Percentiles rank a stretch among this genome's conserved stretches.
Conservation (phyloP, 2,329 filamentous ascomycete species). For the Fusarium scirpi region DNA sequence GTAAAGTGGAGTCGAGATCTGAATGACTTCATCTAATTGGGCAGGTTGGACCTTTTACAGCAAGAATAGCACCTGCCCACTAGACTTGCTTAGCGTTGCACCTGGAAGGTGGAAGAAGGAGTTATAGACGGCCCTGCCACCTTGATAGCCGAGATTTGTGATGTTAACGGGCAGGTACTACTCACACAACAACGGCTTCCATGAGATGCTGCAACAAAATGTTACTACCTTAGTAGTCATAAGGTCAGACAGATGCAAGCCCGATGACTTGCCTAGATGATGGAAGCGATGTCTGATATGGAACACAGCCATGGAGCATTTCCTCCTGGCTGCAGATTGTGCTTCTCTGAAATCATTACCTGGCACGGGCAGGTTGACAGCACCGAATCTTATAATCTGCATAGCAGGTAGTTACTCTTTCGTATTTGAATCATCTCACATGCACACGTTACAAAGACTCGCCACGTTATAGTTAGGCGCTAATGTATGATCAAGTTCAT, state of each 20-base stretch:
- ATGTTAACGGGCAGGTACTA: neutral
- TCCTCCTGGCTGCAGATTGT: neutral
- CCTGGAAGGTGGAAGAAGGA: neutral
- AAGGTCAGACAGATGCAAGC: neutral
- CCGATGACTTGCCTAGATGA: neutral
- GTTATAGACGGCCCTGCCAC: neutral
- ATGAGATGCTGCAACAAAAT: neutral
- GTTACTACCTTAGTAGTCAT: neutral
- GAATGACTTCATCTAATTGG: neutral
- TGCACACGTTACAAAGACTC: neutral
- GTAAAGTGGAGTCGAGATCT: slow-evolving; percentile 17
- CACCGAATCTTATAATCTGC: neutral
- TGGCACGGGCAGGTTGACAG: neutral
- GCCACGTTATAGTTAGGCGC: neutral
- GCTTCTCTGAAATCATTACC: neutral
- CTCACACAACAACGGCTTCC: neutral
- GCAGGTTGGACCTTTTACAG: neutral
- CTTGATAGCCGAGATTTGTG: neutral
- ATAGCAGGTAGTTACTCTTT: neutral
- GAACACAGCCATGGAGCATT: neutral
- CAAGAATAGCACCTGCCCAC: neutral
- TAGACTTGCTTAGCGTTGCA: neutral
- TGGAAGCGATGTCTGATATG: neutral
- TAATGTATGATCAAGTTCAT: neutral
- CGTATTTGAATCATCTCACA: neutral